Evolutionary conservation across 257 asterid genomes (phyloP).

Genomic region (Solanum okadae): DNA sequence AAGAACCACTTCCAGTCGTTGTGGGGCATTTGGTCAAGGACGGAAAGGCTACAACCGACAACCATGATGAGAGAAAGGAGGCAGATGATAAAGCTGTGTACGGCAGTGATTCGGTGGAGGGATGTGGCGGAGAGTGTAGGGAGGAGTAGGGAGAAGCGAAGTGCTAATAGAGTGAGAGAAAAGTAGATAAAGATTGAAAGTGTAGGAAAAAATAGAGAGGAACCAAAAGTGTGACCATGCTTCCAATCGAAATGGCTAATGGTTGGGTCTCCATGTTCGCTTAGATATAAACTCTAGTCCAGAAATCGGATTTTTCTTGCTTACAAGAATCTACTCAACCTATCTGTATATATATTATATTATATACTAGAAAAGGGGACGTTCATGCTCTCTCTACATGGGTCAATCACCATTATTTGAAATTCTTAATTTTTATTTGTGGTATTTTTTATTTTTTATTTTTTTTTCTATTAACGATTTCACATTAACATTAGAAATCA

Average conservation of each 20-base stretch:
- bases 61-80: constrained; percentile 66
- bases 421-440: no score
- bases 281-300: constrained; percentile 1
- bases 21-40: constrained; percentile 52
- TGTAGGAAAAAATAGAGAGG: constrained; percentile 42
- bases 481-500: no score
- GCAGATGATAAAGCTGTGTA: constrained; percentile 63
- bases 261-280: constrained; percentile 29
- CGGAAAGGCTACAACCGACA: constrained; percentile 55
- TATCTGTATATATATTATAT: no score
- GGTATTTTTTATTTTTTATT: no score
- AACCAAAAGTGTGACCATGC: constrained; percentile 38
- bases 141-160: constrained; percentile 12
- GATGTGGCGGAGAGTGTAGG: constrained; percentile 27
- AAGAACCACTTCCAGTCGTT: constrained; percentile 41
- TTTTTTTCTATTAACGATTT: no score
- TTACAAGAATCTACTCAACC: background rate
- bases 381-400: no score
- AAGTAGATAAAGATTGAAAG: constrained; percentile 52
- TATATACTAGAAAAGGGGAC: no score
- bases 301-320: background rate
- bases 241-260: constrained; percentile 61
- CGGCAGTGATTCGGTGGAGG: constrained; percentile 58
- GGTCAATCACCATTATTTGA: no score
- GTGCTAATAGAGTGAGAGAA: constrained; percentile 40